Conservation (phyloP, 352 stramenopile species). For the Pythium sp. region DNA sequence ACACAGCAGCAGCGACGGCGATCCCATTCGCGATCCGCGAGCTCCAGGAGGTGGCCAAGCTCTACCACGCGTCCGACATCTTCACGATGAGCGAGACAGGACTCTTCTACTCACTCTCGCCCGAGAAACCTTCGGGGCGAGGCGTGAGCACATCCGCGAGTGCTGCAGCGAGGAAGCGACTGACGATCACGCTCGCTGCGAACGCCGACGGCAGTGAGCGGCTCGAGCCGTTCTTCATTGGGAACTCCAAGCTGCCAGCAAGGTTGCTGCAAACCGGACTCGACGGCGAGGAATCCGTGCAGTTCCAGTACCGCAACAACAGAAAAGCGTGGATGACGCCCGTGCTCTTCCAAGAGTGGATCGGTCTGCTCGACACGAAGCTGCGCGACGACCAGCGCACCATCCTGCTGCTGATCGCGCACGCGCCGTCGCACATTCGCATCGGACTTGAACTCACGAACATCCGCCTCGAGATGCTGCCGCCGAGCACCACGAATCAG, state of each 20-base stretch:
- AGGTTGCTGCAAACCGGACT: slow-evolving; percentile 7
- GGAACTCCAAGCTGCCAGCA: slow-evolving; percentile 24
- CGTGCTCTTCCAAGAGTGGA: slow-evolving; percentile 59
- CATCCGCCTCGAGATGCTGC: slow-evolving; percentile 48
- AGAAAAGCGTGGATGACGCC: slow-evolving; percentile 51
- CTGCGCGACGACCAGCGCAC: slow-evolving; percentile 44
- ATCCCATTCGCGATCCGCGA: slow-evolving; percentile 23
- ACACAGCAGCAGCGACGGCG: background rate
- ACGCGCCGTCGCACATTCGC: slow-evolving; percentile 43
- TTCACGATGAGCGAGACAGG: slow-evolving; percentile 58
- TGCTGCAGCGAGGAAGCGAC: slow-evolving; percentile 23
- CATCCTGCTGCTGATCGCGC: slow-evolving; percentile 40
- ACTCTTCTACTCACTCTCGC: slow-evolving; percentile 47
- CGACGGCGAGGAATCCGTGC: slow-evolving; percentile 8
- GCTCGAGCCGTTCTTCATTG: slow-evolving; percentile 58
- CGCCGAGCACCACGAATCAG: slow-evolving; percentile 24
- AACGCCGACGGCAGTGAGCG: slow-evolving; percentile 55
- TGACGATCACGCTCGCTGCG: slow-evolving; percentile 39
- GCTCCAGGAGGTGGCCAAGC: slow-evolving; percentile 33
- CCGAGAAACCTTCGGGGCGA: slow-evolving; percentile 38
- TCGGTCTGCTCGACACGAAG: slow-evolving; percentile 41
- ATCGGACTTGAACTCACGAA: slow-evolving; percentile 54
- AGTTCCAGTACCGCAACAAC: slow-evolving; percentile 58
- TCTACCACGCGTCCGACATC: slow-evolving; percentile 48
- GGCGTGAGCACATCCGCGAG: slow-evolving; percentile 11